Evolutionary conservation across 805 yeast species (phyloP).

Genomic region (Maudiozyma barnettii): DNA sequence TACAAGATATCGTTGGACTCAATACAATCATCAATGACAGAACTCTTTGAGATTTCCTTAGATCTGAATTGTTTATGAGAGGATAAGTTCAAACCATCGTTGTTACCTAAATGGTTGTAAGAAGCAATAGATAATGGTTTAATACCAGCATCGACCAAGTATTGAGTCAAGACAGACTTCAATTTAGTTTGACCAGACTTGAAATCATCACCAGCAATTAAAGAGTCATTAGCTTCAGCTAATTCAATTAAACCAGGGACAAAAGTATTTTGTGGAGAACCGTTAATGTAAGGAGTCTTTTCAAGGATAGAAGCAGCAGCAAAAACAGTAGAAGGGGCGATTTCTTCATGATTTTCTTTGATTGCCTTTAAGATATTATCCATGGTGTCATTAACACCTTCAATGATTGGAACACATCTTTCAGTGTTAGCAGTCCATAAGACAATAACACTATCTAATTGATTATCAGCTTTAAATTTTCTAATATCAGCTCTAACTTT

Average conservation of each 20-base stretch:
- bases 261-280: slow-evolving; percentile 95
- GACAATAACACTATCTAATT: slow-evolving; percentile 78
- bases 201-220: slow-evolving; percentile 95
- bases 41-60: slow-evolving; percentile 86
- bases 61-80: slow-evolving; percentile 92
- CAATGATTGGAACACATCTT: slow-evolving; percentile 68
- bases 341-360: slow-evolving; percentile 70
- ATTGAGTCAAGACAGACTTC: slow-evolving; percentile 94
- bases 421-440: slow-evolving; percentile 98
- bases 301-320: slow-evolving; percentile 91
- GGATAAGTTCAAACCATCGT: slow-evolving; percentile 86
- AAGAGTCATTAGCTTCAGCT: slow-evolving; percentile 65
- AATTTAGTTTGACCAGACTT: slow-evolving; percentile 94
- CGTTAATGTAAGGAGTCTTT: slow-evolving; percentile 82
- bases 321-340: slow-evolving; percentile 87
- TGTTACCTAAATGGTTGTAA: slow-evolving; percentile 92
- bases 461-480: slow-evolving; percentile 61
- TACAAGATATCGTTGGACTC: slow-evolving; percentile 78
- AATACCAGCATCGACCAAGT: slow-evolving; percentile 93
- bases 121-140: slow-evolving; percentile 91
- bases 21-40: slow-evolving; percentile 90
- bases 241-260: slow-evolving; percentile 90
- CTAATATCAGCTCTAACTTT: slow-evolving; percentile 74
- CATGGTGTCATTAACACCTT: slow-evolving; percentile 81
- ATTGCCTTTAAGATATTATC: slow-evolving; percentile 67